A percentile compares a stretch with the other conserved stretches of the same genome.
Evolutionary conservation across 345 rosid species (phyloP).

Genomic region (Passiflora organensis): DNA sequence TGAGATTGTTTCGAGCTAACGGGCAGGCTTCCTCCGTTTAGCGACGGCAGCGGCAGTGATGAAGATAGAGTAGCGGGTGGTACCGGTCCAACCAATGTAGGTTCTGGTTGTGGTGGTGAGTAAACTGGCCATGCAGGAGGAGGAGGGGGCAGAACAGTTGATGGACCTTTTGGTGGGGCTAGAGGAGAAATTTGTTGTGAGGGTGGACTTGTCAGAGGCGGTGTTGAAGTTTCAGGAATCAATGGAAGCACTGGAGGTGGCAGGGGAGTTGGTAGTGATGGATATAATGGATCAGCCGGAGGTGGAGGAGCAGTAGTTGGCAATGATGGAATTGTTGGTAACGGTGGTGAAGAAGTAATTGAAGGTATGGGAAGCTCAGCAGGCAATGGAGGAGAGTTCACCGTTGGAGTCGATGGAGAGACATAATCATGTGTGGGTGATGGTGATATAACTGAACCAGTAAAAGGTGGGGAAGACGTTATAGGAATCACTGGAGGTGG

Average conservation of each 20-base stretch:
- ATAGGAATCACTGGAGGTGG: neutral
- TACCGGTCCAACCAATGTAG: neutral
- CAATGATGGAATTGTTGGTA: neutral
- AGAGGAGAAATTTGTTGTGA: constrained; percentile 7
- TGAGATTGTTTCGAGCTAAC: constrained; percentile 11
- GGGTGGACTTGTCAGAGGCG: constrained; percentile 9
- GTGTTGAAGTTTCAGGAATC: neutral
- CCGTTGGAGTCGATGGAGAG: constrained; percentile 5
- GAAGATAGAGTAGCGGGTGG: neutral
- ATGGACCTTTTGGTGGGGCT: neutral
- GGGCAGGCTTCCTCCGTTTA: constrained; percentile 15
- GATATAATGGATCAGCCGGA: neutral
- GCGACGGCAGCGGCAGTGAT: constrained; percentile 13
- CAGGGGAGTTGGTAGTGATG: constrained; percentile 1
- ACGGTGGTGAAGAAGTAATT: neutral
- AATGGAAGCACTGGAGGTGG: constrained; percentile 4
- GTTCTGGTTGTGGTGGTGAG: constrained; percentile 2
- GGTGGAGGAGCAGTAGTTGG: neutral
- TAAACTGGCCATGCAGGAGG: constrained; percentile 1
- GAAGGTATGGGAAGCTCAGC: constrained; percentile 15
- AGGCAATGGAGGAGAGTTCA: constrained; percentile 16
- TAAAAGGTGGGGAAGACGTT: neutral
- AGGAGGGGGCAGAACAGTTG: constrained; percentile 3
- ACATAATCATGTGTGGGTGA: neutral
- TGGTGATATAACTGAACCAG: neutral